These are phyloP conservation scores for Rhododendron mucronatum DNA, from an alignment of 148 eudicot genomes.

Conservation along the genomic window DNA sequence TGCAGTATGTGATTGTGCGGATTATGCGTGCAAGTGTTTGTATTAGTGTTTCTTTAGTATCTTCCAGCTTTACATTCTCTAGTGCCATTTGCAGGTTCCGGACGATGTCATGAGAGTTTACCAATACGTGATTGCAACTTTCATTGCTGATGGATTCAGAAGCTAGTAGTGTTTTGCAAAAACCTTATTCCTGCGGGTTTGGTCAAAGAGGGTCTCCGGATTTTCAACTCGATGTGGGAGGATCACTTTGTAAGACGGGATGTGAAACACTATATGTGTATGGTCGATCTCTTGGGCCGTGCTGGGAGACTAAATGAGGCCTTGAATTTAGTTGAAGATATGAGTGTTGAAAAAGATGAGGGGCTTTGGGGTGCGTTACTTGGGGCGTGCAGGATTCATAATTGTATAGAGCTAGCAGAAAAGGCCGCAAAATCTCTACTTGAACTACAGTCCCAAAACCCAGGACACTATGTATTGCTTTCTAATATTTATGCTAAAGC, in stretches of 20 bases:
- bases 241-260: conserved; percentile 14
- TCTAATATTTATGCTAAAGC: conserved; percentile 33
- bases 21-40: too few species aligned
- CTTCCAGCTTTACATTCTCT: too few species aligned
- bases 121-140: too few species aligned
- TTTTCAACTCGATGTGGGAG: conserved; percentile 16
- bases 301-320: conserved; percentile 23
- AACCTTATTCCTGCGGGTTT: conserved; percentile 12
- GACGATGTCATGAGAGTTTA: too few species aligned
- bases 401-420: conserved; percentile 17
- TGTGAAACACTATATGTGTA: neutral
- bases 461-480: conserved; percentile 28
- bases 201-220: conserved; percentile 15
- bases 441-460: conserved; percentile 20
- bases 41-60: too few species aligned
- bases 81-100: too few species aligned
- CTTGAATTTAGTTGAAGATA: conserved; percentile 13
- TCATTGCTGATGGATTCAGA: too few species aligned
- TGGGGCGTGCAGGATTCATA: conserved; percentile 18
- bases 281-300: conserved; percentile 24
- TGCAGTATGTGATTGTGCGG: too few species aligned
- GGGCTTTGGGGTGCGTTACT: conserved; percentile 27
- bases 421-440: conserved; percentile 26
- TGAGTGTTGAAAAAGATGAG: conserved; percentile 12
- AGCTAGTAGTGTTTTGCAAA: too few species aligned